Percentiles rank a stretch among this genome's conserved stretches.
Conservation (phyloP, 208 protist genomes). For the Angomonas desouzai region DNA sequence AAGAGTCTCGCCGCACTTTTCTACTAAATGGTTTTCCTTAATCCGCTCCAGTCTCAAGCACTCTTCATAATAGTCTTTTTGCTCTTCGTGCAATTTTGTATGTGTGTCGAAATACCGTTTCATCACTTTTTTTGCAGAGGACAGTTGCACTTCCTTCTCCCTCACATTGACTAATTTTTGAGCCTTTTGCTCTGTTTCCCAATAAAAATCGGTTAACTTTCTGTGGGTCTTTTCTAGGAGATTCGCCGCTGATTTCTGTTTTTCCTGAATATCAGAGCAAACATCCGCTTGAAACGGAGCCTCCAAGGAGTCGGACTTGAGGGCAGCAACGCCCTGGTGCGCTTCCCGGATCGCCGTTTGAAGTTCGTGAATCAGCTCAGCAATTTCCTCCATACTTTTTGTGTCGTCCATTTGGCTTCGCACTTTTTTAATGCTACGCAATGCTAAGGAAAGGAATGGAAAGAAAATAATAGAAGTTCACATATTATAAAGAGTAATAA, state of each 20-base stretch:
- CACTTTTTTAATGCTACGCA: too few species aligned
- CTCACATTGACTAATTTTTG: constrained; percentile 23
- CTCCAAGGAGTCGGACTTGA: constrained; percentile 23
- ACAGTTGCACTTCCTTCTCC: constrained; percentile 29
- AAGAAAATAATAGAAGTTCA: neutral
- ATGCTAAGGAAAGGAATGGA: constrained; percentile 4
- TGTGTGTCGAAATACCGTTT: constrained; percentile 57
- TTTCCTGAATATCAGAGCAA: constrained; percentile 26
- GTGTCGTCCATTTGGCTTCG: neutral
- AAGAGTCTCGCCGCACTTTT: neutral
- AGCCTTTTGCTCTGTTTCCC: constrained; percentile 26
- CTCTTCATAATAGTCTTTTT: constrained; percentile 18
- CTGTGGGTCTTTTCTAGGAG: constrained; percentile 30
- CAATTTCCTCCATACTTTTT: constrained; percentile 38
- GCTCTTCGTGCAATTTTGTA: constrained; percentile 20
- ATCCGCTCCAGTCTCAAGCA: constrained; percentile 17
- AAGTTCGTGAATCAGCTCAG: constrained; percentile 29
- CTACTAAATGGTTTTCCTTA: constrained; percentile 25
- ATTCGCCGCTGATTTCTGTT: constrained; percentile 37
- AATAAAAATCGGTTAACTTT: constrained; percentile 23
- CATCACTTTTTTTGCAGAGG: constrained; percentile 42
- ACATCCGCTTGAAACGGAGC: constrained; percentile 7
- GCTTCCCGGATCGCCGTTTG: constrained; percentile 34
- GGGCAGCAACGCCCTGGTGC: constrained; percentile 28
- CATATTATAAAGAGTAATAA: neutral